Base-by-base conservation (phyloP, 2,329 filamentous ascomycete genomes). In the Uncinocarpus reesii region DNA sequence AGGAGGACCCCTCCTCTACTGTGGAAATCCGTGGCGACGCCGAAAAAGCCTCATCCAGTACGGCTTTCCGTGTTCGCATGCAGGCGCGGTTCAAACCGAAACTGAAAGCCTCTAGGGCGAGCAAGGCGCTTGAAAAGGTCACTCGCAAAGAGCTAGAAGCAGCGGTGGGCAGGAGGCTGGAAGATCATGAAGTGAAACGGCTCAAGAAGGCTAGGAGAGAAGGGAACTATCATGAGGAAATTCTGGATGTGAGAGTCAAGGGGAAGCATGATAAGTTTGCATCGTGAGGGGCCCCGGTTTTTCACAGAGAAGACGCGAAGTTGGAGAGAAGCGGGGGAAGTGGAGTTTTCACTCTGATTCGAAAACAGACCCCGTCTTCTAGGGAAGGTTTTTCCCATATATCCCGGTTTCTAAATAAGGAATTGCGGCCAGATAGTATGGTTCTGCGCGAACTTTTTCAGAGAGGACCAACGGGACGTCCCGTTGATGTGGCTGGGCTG, bases 81-180 rank as follows among this genome's bases (percentile, higher is more conserved):
- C 90, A 96, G 70, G 87, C 90, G 18, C 76, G 86, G 43, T 96
- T 94, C 71, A 95, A 95, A 72, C 89, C 90, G 7, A 77, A 78
- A 37, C 66, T 92, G 38, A 85, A 83, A 66, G 83, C 83, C 7
- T 78, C 75, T 0, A 93, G 89, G 68, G 87, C 89, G 62, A 84
- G 86, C 55, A 92, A 84, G 70, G 84, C 85, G 0, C 76, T 77
- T 56, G 82, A 90, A 58, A 94, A 90, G 71, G 86, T 98, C 49
- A 90, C 82, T 60, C 76, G 85, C 53, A 83, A 83, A 59, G 87
- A 95, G 67, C 70, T 95, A 40, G 89, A 95, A 68, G 81, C 80
- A 38, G 81, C 84, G 2, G 86, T 83, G 0, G 89, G 89, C 1
- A 71, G 88, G 52, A 74, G 72, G 49, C 65, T 95, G 46, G 78